Conservation (phyloP, 768 basidiomycete genomes). For the Hortiboletus flavorubellus region DNA sequence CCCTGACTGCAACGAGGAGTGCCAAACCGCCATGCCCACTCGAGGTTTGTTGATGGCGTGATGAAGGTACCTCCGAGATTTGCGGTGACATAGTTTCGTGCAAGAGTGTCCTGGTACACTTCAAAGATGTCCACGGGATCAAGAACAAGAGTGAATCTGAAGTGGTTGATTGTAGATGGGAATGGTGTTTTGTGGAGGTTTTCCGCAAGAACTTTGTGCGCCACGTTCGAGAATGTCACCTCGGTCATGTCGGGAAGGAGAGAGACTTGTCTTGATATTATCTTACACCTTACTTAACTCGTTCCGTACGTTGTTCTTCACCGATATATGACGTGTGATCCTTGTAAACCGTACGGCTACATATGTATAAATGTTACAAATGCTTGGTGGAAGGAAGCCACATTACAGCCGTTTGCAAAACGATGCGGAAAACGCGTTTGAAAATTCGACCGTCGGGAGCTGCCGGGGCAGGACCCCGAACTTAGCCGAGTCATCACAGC, state of each 20-base stretch:
- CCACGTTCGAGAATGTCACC: neutral
- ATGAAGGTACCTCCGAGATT: no score
- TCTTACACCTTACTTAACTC: neutral
- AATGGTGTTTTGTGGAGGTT: neutral
- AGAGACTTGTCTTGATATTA: neutral
- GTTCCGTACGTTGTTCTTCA: neutral
- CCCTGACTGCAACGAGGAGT: neutral
- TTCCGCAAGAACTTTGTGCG: slow-evolving; percentile 2
- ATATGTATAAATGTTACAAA: neutral
- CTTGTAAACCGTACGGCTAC: no score
- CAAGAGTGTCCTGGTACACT: neutral
- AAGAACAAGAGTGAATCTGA: neutral
- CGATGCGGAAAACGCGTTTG: no score
- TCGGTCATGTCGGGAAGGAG: neutral
- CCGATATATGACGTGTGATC: neutral
- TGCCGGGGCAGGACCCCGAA: no score
- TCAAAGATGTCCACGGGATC: neutral
- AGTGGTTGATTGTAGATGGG: neutral
- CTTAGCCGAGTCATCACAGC: no score
- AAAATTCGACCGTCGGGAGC: no score
- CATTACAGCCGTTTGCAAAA: neutral
- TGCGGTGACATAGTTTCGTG: neutral
- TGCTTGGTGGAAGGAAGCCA: neutral
- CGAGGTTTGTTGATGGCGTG: neutral
- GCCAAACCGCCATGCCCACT: neutral